Evolutionary conservation across 176 grass and related monocot genomes (phyloP), one percentile per base, ranked within the genome.

Genomic region (Rhynchospora tenuis): DNA sequence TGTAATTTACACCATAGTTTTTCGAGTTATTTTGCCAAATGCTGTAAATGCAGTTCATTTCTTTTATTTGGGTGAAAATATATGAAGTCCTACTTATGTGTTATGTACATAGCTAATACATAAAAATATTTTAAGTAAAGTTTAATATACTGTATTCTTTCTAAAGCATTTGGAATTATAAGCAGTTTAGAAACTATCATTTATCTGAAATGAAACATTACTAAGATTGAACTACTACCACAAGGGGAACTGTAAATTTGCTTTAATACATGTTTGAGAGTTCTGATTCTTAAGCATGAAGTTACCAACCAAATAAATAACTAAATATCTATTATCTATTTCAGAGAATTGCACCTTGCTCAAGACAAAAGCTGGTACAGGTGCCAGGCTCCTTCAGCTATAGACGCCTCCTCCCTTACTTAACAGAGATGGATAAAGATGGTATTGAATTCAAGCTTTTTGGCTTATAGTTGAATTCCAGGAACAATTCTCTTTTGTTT

Each of bases 381-480:
- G 86, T 87, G 16, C 64, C 72, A 29, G 90, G 88, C 60, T 93
- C 93, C 0, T 89, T 99, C 69, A 93, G 91, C 85, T 99, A 99
- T 87, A 95, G 88, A 81, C 88, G 96, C 80, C 78, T 99, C 86
- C 86, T 99, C 69, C 93, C 96, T 70, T 99, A 85, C 88, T 88
- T 99, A 84, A 90, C 69, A 83, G 88, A 99, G 71, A 84, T 93
- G 9, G 91, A 86, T 77, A 93, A 85, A 83, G 85, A 70, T 65
- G 42, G 63, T 85, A 47, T 16, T 44, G 0, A 11, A 19, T 66
- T 82, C 19, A 83, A 65, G 33, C 56, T 7, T 86, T 54, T 50
- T 59, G 27, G 29, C 79, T 44, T n/a, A 5, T 14, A 56, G 0
- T 5, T 6, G 0, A 13, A 62, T 73, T 38, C 10, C 59, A 52